Conservation (phyloP, 768 basidiomycete species). For the Mycena amicta region DNA sequence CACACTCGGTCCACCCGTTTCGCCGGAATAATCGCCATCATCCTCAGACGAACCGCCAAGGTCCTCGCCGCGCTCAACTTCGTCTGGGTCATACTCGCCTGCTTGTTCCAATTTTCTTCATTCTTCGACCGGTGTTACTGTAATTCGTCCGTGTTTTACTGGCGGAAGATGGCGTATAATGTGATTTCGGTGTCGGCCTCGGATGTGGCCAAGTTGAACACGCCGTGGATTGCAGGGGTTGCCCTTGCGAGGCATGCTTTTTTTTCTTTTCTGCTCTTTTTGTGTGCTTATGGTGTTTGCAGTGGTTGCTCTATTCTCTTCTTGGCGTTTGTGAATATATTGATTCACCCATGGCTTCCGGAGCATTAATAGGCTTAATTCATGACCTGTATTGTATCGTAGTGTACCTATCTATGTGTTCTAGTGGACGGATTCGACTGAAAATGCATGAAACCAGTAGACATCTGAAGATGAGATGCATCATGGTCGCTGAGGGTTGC, state of each 20-base stretch:
- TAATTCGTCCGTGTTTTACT: neutral
- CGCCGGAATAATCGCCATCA: slow-evolving; percentile 24
- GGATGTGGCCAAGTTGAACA: neutral
- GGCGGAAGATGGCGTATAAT: neutral
- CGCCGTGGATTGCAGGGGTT: neutral
- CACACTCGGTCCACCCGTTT: slow-evolving; percentile 25
- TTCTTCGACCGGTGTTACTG: neutral
- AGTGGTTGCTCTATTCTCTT: neutral
- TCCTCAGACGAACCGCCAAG: slow-evolving; percentile 23
- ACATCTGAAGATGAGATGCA: too few species aligned
- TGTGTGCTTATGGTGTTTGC: too few species aligned
- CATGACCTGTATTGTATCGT: too few species aligned
- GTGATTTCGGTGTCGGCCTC: neutral
- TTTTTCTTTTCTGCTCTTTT: too few species aligned
- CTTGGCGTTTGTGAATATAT: neutral
- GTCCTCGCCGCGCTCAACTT: slow-evolving; percentile 2
- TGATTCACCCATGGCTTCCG: neutral
- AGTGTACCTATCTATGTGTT: too few species aligned
- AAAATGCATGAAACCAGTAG: too few species aligned
- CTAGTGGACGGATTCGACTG: too few species aligned
- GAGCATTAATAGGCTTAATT: neutral
- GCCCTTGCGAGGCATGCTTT: too few species aligned
- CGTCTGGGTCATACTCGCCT: neutral
- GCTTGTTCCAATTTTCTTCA: neutral
- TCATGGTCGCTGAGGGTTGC: too few species aligned